A percentile compares a stretch with the other conserved stretches of the same genome.
Conservation (phyloP, 495 filamentous ascomycete species). For the Daldinia caldariorum region DNA sequence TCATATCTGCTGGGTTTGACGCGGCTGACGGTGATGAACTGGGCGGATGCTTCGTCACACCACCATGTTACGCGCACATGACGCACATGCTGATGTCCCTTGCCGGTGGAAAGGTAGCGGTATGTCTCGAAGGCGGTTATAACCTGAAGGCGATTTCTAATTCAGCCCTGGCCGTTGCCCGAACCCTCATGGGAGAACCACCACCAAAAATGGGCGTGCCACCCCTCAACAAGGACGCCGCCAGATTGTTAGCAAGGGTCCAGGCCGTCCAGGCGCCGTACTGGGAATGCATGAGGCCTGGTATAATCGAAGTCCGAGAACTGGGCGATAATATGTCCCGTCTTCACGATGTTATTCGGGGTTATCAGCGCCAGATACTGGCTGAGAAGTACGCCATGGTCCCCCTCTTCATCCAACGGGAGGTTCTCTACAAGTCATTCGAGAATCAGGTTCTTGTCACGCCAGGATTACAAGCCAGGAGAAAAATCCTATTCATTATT, state of each 20-base stretch:
- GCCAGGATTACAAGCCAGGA: constrained; percentile 50
- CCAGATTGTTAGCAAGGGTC: constrained; percentile 60
- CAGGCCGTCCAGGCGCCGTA: constrained; percentile 64
- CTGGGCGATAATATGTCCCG: constrained; percentile 48
- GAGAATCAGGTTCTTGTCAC: constrained; percentile 92
- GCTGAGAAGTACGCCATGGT: constrained; percentile 78
- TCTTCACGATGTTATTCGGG: constrained; percentile 75
- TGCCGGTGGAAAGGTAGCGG: constrained; percentile 88
- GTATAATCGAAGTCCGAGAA: constrained; percentile 57
- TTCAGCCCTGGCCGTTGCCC: constrained; percentile 89
- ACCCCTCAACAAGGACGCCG: constrained; percentile 60
- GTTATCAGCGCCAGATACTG: constrained; percentile 74
- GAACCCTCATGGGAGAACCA: constrained; percentile 93
- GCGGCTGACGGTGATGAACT: constrained; percentile 92
- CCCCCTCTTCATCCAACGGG: constrained; percentile 75
- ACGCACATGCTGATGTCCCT: constrained; percentile 98
- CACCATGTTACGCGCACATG: constrained; percentile 95
- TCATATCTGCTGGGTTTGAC: constrained; percentile 96
- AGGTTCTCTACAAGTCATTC: constrained; percentile 77
- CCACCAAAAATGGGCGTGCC: constrained; percentile 72
- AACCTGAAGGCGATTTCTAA: constrained; percentile 91
- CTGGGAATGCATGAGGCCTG: constrained; percentile 69
- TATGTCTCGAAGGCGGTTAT: constrained; percentile 95
- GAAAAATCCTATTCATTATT: constrained; percentile 75
- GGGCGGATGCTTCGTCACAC: constrained; percentile 90